phyloP scores from a whole-genome alignment of 23 red algal species.

The Pyropia haitanensis region DNA sequence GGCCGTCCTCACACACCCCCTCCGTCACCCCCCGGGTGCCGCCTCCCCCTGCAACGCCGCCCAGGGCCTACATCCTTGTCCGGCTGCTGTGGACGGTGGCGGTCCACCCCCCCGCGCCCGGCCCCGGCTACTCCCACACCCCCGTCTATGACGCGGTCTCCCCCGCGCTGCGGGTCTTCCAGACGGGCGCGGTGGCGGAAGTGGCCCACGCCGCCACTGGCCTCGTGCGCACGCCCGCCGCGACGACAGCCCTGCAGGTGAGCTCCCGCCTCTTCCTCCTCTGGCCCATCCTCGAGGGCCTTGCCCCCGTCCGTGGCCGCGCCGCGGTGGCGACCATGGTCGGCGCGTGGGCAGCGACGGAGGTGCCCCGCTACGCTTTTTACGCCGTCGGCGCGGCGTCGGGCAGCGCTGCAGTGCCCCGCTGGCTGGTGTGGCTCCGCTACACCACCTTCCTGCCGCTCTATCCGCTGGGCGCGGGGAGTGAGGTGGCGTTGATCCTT shows the following conservation, averaged over 20 bases:
- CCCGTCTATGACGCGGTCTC: conserved; percentile 15
- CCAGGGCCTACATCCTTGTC: neutral
- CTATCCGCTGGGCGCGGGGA: conserved; percentile 83
- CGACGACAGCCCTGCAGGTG: conserved; percentile 72
- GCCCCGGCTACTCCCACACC: neutral
- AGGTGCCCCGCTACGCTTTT: conserved; percentile 78
- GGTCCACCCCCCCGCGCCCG: conserved; percentile 5
- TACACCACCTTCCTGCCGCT: conserved; percentile 92
- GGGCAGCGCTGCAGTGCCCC: conserved; percentile 7
- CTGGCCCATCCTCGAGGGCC: conserved; percentile 44
- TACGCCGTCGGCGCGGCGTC: conserved; percentile 42
- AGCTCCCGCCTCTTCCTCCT: conserved; percentile 71
- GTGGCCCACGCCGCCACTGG: conserved; percentile 58
- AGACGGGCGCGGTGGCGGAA: conserved; percentile 68
- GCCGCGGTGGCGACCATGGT: conserved; percentile 48
- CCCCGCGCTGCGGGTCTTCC: conserved; percentile 44
- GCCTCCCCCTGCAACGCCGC: neutral
- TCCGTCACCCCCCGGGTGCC: neutral
- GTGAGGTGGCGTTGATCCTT: conserved; percentile 56
- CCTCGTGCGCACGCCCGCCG: conserved; percentile 51
- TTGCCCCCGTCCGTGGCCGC: conserved; percentile 25
- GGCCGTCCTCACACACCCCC: neutral
- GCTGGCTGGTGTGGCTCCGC: conserved; percentile 33
- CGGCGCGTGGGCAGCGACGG: conserved; percentile 74
- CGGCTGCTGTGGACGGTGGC: neutral